A percentile compares a stretch with the other conserved stretches of the same genome.
Conservation (phyloP, 2,329 filamentous ascomycete genomes). For the Beauveria australis region DNA sequence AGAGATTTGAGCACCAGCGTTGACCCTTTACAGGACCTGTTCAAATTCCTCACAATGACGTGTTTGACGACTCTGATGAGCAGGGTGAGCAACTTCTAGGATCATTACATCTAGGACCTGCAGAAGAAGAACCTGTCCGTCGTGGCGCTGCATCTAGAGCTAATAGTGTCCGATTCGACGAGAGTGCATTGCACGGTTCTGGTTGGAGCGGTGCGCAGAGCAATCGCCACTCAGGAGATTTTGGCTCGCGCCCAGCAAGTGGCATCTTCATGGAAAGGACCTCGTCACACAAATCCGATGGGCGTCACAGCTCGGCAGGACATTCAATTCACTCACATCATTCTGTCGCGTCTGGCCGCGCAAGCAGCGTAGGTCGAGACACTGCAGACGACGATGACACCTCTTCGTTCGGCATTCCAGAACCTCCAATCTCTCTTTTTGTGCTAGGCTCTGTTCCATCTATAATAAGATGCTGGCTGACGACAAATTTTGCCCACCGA, state of each 20-base stretch:
- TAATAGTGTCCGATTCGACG: conserved; percentile 96
- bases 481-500: conserved; percentile 80
- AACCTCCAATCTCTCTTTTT: conserved; percentile 75
- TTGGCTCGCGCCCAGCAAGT: conserved; percentile 71
- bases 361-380: conserved; percentile 82
- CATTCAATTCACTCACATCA: conserved; percentile 62
- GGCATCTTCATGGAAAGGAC: conserved; percentile 86
- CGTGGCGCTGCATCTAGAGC: conserved; percentile 83
- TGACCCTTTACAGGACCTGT: conserved; percentile 53
- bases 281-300: conserved; percentile 91
- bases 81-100: conserved; percentile 72
- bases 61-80: conserved; percentile 86
- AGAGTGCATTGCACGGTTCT: conserved; percentile 82
- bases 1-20: not conserved
- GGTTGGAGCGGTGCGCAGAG: conserved; percentile 66
- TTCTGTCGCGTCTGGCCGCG: conserved; percentile 69
- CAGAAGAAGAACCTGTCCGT: conserved; percentile 77
- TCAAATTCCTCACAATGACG: conserved; percentile 70
- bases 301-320: conserved; percentile 86
- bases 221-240: conserved; percentile 75
- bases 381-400: conserved; percentile 57
- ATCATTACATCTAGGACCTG: conserved; percentile 69
- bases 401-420: conserved; percentile 63
- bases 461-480: conserved; percentile 94
- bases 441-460: conserved; percentile 83